Percentiles rank a stretch among this genome's conserved stretches.
Evolutionary conservation across 2,329 filamentous ascomycete species (phyloP).

Genomic region (Neofusicoccum sp.): DNA sequence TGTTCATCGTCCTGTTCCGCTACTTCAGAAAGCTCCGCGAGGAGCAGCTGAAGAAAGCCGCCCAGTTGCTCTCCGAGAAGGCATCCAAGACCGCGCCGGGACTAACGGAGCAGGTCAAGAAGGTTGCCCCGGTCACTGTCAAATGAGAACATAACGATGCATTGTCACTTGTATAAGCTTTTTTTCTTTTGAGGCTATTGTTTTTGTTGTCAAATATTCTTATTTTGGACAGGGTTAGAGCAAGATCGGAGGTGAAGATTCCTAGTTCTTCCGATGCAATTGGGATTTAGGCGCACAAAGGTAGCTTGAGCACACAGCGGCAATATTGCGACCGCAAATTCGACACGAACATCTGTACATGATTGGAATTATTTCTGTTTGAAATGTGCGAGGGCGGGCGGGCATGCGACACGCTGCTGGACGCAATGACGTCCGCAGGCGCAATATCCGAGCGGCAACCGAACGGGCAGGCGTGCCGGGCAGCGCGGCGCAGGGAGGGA

Average conservation of each 20-base stretch:
- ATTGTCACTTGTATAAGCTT: background rate
- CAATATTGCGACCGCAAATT: background rate
- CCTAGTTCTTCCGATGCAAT: background rate
- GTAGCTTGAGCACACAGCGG: background rate
- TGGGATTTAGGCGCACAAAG: background rate
- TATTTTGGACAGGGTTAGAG: background rate
- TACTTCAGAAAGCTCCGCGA: conserved; percentile 74
- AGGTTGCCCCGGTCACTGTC: conserved; percentile 49
- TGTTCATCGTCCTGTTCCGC: conserved; percentile 84
- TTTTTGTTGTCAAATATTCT: background rate
- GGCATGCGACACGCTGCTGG: background rate
- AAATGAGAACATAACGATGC: background rate
- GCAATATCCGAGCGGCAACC: conserved; percentile 13
- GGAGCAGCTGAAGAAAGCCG: conserved; percentile 69
- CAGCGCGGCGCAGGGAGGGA: conserved; percentile 2
- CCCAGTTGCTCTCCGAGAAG: conserved; percentile 64
- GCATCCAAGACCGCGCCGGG: conserved; percentile 35
- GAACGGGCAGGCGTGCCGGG: background rate
- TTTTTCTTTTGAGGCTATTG: background rate
- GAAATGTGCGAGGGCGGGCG: background rate
- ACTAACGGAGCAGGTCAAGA: conserved; percentile 48
- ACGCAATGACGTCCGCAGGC: background rate
- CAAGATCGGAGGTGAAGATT: background rate
- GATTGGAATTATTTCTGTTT: background rate
- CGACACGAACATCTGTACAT: too few species aligned